These are phyloP conservation scores for Sphagnum fallax DNA, from an alignment of 228 moss, liverwort and hornwort species.

Conservation along the genomic window DNA sequence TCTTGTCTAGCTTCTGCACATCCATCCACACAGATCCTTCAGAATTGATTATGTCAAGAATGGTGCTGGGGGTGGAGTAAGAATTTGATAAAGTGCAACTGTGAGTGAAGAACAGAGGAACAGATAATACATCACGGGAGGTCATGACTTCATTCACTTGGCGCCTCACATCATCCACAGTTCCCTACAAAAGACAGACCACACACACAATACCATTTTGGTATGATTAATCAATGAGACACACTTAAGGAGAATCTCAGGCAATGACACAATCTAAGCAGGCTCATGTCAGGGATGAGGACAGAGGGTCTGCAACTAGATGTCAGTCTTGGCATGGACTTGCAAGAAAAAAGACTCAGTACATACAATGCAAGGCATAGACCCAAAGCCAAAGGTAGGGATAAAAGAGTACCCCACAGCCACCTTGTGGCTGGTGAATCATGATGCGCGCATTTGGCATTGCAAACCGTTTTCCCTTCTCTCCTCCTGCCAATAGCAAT, in stretches of 20 bases:
- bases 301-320: too few species aligned
- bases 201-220: too few species aligned
- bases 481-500: constrained; percentile 73
- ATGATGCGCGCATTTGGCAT: constrained; percentile 96
- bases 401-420: constrained; percentile 60
- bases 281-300: too few species aligned
- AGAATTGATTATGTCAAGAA: not conserved
- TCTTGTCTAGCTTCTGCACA: constrained; percentile 83
- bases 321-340: not conserved
- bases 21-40: not conserved
- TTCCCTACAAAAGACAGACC: constrained; percentile 37
- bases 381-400: too few species aligned
- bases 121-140: constrained; percentile 52
- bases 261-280: not conserved
- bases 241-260: not conserved
- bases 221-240: not conserved
- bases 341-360: not conserved
- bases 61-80: too few species aligned
- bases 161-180: constrained; percentile 79
- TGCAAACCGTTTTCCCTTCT: constrained; percentile 89
- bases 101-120: not conserved
- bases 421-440: constrained; percentile 96
- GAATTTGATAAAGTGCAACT: too few species aligned
- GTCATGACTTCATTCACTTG: constrained; percentile 95
- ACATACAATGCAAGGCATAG: too few species aligned